phyloP scores from a whole-genome alignment of 1,284 basidiomycete species.

The Trichosporon asahii region DNA sequence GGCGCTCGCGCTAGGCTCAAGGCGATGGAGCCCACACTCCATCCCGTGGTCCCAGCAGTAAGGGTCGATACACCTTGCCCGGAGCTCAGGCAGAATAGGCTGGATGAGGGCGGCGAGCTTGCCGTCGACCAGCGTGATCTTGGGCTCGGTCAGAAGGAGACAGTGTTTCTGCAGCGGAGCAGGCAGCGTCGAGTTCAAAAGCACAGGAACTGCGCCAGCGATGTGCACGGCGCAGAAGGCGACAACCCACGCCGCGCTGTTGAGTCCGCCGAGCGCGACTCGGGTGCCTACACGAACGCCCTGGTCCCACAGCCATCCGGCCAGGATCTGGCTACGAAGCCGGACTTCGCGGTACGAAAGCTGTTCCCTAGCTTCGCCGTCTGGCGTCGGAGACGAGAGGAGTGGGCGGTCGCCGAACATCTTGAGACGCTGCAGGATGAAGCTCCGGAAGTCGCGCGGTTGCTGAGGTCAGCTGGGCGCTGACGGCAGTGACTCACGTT shows the following conservation, averaged over 20 bases:
- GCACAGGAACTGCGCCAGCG: constrained; percentile 37
- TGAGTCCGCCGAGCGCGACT: constrained; percentile 40
- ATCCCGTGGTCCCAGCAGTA: not conserved
- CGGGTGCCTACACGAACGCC: constrained; percentile 34
- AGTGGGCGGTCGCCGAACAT: not conserved
- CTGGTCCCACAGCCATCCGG: constrained; percentile 31
- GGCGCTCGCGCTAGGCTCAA: not conserved
- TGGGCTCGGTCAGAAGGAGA: constrained; percentile 28
- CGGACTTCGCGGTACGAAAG: constrained; percentile 35
- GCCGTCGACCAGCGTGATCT: constrained; percentile 33
- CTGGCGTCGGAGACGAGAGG: not conserved
- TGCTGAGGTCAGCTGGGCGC: not conserved
- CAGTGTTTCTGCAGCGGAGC: constrained; percentile 28
- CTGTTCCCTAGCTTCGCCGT: constrained; percentile 13
- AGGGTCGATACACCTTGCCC: not conserved
- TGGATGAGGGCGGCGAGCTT: constrained; percentile 16
- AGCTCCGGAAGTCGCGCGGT: constrained; percentile 3
- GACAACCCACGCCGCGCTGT: constrained; percentile 32
- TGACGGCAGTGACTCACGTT: constrained; percentile 4
- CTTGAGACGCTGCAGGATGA: not conserved
- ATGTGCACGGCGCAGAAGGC: constrained; percentile 37
- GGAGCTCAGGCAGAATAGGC: not conserved
- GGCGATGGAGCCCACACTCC: not conserved
- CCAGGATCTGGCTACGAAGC: constrained; percentile 25
- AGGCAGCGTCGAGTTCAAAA: constrained; percentile 38